phyloP scores from a whole-genome alignment of 805 yeast species.

The Citeromyces nyonsensis region DNA sequence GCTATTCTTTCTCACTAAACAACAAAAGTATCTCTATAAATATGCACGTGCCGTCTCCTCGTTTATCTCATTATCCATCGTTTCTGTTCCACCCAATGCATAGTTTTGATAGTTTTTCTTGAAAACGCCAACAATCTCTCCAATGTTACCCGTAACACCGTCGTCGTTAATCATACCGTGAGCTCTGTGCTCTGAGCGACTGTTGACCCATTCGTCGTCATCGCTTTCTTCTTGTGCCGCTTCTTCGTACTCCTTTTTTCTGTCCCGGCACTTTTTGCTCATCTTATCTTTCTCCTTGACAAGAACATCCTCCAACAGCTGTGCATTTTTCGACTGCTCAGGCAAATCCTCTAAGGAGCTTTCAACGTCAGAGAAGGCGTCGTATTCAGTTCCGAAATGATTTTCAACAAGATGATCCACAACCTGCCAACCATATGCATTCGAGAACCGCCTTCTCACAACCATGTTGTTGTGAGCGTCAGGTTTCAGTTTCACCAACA shows the following conservation, averaged over 20 bases:
- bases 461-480: constrained; percentile 93
- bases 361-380: constrained; percentile 5
- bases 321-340: constrained; percentile 11
- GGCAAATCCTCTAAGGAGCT: constrained; percentile 10
- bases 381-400: constrained; percentile 28
- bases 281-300: background rate
- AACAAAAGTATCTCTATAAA: no score
- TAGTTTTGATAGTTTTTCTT: constrained; percentile 8
- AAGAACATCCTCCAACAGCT: background rate
- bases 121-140: constrained; percentile 37
- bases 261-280: background rate
- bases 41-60: background rate
- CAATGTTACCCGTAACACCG: constrained; percentile 63
- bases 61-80: background rate
- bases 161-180: constrained; percentile 22
- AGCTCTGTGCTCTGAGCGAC: constrained; percentile 37
- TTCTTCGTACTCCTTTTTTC: constrained; percentile 1
- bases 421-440: constrained; percentile 93
- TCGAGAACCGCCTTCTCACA: constrained; percentile 78
- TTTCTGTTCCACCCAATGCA: background rate
- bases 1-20: no score
- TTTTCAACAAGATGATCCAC: constrained; percentile 64
- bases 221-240: background rate
- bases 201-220: constrained; percentile 9
- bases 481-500: constrained; percentile 69